Base-by-base conservation (phyloP, 1,139 yeast species). In the Geotrichum carabidarum region DNA sequence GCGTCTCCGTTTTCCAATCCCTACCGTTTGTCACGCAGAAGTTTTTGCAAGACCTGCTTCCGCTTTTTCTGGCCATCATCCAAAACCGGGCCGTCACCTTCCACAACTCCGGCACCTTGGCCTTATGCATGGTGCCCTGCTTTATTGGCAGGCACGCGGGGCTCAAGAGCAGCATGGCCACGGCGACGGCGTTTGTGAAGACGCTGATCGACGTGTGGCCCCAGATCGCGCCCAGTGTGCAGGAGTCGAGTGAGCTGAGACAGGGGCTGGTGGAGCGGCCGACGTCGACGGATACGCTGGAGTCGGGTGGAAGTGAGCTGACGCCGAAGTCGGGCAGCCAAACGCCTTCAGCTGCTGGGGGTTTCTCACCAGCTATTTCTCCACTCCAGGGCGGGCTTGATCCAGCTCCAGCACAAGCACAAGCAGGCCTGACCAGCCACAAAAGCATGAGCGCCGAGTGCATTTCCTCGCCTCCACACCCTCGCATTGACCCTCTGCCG, bases 141-240 rank as follows among this genome's bases (percentile, higher is more conserved):
- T 51, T 71, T 30, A 52, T 66, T 30, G 69, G 73, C 8, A 51
- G 62, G 14, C 51, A 61, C 8, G 52, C 63, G 30, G 60, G 62
- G 18, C 48, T 58, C 34, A 60, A 59, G 35, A 70, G 70, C 48
- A 56, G 60, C 3, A 50, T 53, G 14, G 64, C 66, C 7, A 58
- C 64, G 12, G 65, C 65, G 1, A 55, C 60, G 1, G 56, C 68
- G 6, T 60, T 65, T 34, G 53, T 63, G 5, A 56, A 63, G 15
- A 62, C 60, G 31, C 56, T 69, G 36, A 56, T 69, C 41, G 69
- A 65, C n/a, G 51, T 55, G 45, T 68, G 71, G 71, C 57, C 59
- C 0, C 46, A 51, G 18, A 55, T 66, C 4, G 45, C 14, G 7
- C 14, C 22, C 8, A 32, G 47, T 11, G 30, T 51, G 18, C 7